Conservation (phyloP, 352 stramenopile genomes). For the Poterioochromonas sp. region DNA sequence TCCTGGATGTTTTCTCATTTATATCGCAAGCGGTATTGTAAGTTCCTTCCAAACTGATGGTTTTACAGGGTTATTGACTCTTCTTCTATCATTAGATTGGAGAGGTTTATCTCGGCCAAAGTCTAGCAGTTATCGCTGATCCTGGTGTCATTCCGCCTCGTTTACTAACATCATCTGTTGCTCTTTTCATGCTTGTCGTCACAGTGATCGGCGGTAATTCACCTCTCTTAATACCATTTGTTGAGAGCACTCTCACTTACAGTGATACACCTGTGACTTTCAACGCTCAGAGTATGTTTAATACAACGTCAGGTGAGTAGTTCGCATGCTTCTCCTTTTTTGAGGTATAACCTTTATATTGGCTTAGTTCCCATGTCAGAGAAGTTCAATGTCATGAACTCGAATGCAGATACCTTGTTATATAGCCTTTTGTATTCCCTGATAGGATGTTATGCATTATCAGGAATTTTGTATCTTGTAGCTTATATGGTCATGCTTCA, state of each 20-base stretch:
- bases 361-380: background rate
- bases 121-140: constrained; percentile 13
- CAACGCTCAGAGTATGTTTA: background rate
- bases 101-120: constrained; percentile 22
- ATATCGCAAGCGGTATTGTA: constrained; percentile 25
- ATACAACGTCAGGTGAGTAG: background rate
- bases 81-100: background rate
- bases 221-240: constrained; percentile 12
- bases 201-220: constrained; percentile 28
- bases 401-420: background rate
- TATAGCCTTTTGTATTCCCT: background rate
- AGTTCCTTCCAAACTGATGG: background rate
- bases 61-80: background rate
- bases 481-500: background rate
- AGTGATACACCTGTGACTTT: background rate
- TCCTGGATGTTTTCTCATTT: constrained; percentile 28
- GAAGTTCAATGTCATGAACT: background rate
- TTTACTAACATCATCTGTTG: background rate
- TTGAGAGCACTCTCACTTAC: background rate
- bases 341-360: background rate
- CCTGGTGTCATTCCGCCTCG: background rate
- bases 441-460: background rate
- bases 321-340: background rate
- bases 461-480: constrained; percentile 12
- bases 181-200: constrained; percentile 30